A percentile compares a stretch with the other conserved stretches of the same genome.
These are phyloP conservation scores for Taiwanofungus camphoratus DNA, from an alignment of 1,284 basidiomycete species.

Conservation along the genomic window DNA sequence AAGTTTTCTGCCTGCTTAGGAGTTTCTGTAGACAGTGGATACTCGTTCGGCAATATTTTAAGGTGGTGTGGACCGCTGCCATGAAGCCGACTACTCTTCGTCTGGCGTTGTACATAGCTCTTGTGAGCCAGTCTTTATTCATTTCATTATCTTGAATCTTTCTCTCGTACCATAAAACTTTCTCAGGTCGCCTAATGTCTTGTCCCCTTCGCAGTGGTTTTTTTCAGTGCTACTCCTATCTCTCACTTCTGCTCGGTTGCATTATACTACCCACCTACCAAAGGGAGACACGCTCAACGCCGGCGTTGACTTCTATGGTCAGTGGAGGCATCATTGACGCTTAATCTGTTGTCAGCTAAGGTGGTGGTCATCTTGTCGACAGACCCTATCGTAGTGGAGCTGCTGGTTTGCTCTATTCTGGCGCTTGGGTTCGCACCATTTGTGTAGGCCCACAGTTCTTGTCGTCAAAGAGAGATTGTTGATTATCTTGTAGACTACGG, in stretches of 20 bases:
- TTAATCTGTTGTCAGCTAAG: background rate
- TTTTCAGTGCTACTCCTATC: conserved; percentile 54
- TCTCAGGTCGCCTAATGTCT: too few relatives aligned
- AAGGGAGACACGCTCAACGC: conserved; percentile 51
- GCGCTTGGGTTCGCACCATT: conserved; percentile 53
- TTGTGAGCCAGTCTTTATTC: conserved; percentile 1
- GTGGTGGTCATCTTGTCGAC: background rate
- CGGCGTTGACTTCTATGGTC: conserved; percentile 57
- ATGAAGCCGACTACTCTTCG: background rate
- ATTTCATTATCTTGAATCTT: too few relatives aligned
- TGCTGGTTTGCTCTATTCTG: conserved; percentile 53
- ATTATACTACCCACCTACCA: conserved; percentile 60
- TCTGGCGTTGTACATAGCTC: background rate
- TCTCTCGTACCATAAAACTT: too few relatives aligned
- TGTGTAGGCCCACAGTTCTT: conserved; percentile 39
- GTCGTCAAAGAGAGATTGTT: background rate
- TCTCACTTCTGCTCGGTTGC: conserved; percentile 50
- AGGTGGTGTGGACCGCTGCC: background rate
- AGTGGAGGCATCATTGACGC: conserved; percentile 6
- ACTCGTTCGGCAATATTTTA: too few relatives aligned
- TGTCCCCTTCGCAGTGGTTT: conserved; percentile 33
- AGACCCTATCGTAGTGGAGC: conserved; percentile 65
- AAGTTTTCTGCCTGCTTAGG: too few relatives aligned
- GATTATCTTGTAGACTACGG: conserved; percentile 9
- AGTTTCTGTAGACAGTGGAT: too few relatives aligned